Conservation (phyloP, 345 rosid genomes). For the Salix purpurea region DNA sequence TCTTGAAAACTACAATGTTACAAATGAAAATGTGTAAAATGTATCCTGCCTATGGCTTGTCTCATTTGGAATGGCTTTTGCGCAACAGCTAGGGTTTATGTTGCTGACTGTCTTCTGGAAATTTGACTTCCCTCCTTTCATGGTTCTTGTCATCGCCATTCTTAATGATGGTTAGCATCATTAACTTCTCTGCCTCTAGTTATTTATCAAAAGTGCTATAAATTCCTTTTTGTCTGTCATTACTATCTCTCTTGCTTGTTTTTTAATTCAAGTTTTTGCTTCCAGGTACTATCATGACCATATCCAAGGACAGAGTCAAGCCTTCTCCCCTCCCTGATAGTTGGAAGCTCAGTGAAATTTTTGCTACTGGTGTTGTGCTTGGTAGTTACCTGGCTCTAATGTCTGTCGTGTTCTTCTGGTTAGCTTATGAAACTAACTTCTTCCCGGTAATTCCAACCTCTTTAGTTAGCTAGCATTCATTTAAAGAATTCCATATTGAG, state of each 20-base stretch:
- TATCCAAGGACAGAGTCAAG: conserved; percentile 58
- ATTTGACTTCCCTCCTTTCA: conserved; percentile 67
- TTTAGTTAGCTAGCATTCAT: neutral
- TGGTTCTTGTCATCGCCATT: conserved; percentile 64
- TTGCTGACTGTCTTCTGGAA: conserved; percentile 53
- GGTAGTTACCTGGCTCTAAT: conserved; percentile 53
- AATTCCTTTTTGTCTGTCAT: neutral
- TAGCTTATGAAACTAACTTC: conserved; percentile 49
- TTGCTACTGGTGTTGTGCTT: conserved; percentile 54
- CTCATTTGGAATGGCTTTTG: conserved; percentile 12
- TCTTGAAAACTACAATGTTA: neutral
- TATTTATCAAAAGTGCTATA: neutral
- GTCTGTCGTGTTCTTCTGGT: conserved; percentile 58
- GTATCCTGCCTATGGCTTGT: neutral
- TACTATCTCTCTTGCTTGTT: neutral
- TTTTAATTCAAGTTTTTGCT: neutral
- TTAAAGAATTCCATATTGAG: no score
- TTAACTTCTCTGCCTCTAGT: neutral
- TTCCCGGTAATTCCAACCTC: conserved; percentile 32
- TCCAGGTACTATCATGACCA: conserved; percentile 59
- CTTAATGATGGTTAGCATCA: conserved; percentile 56
- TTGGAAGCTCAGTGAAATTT: conserved; percentile 59
- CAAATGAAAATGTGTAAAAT: neutral
- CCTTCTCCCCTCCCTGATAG: conserved; percentile 58
- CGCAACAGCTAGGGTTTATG: conserved; percentile 56